phyloP scores from a whole-genome alignment of 192 early-diverging fungal species.

The Coemansia sp. region DNA sequence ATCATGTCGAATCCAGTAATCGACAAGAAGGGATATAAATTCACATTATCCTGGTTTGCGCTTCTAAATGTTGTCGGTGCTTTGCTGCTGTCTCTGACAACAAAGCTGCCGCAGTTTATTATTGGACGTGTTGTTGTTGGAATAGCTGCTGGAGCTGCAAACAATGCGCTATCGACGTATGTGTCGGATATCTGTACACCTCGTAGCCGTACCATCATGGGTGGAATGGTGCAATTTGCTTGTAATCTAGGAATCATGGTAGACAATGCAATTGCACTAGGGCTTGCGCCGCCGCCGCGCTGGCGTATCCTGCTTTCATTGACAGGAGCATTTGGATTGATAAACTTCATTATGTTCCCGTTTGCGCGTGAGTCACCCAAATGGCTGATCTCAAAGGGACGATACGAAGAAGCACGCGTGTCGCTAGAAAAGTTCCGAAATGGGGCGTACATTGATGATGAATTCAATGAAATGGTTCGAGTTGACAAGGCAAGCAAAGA shows the following conservation, averaged over 20 bases:
- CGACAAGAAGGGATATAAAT: slow-evolving; percentile 61
- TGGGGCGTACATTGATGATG: slow-evolving; percentile 55
- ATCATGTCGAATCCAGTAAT: slow-evolving; percentile 60
- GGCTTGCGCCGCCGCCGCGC: slow-evolving; percentile 57
- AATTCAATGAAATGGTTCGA: slow-evolving; percentile 64
- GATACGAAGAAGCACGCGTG: slow-evolving; percentile 57
- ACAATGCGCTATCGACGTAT: slow-evolving; percentile 65
- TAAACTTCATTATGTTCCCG: slow-evolving; percentile 59
- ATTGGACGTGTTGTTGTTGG: slow-evolving; percentile 73
- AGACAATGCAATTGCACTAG: slow-evolving; percentile 63
- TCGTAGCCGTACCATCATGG: slow-evolving; percentile 65
- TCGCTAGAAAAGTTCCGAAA: slow-evolving; percentile 58
- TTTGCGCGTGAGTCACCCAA: slow-evolving; percentile 77
- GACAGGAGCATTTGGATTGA: slow-evolving; percentile 58
- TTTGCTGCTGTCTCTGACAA: slow-evolving; percentile 61
- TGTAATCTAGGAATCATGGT: slow-evolving; percentile 79
- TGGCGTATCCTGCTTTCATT: slow-evolving; percentile 75
- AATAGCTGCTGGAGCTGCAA: slow-evolving; percentile 65
- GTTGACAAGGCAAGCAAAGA: slow-evolving; percentile 45
- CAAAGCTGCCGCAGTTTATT: slow-evolving; percentile 64
- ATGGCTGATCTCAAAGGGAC: slow-evolving; percentile 64
- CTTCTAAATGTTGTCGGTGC: slow-evolving; percentile 65
- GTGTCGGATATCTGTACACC: slow-evolving; percentile 77
- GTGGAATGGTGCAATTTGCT: slow-evolving; percentile 69
- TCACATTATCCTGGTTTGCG: slow-evolving; percentile 66